Evolutionary conservation across 495 filamentous ascomycete genomes (phyloP).

Genomic region (Pyrenula aspistea): DNA sequence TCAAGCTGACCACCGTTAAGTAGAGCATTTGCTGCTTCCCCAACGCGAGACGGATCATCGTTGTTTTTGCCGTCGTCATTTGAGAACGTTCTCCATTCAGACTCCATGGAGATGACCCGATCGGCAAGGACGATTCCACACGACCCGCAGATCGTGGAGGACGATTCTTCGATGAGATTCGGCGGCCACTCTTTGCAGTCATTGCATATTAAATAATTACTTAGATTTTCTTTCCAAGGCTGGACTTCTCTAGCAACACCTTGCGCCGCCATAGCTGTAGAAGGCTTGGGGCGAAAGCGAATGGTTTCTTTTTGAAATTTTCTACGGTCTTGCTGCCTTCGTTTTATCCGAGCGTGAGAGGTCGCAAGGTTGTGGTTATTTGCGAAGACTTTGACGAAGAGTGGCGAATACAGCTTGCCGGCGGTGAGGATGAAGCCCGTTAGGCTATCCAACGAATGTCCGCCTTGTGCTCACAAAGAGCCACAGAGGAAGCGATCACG

Average conservation of each 20-base stretch:
- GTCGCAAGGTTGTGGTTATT: slow-evolving; percentile 31
- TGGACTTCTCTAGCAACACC: slow-evolving; percentile 26
- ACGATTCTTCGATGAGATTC: slow-evolving; percentile 87
- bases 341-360: slow-evolving; percentile 27
- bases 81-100: slow-evolving; percentile 96
- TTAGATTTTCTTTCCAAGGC: slow-evolving; percentile 66
- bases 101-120: slow-evolving; percentile 85
- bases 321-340: slow-evolving; percentile 17
- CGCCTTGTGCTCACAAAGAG: neutral
- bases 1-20: slow-evolving; percentile 87
- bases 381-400: slow-evolving; percentile 42
- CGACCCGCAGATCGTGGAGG: slow-evolving; percentile 80
- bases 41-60: slow-evolving; percentile 95
- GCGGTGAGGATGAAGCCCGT: slow-evolving; percentile 8
- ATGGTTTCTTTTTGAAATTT: slow-evolving; percentile 3
- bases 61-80: slow-evolving; percentile 90
- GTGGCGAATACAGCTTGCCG: slow-evolving; percentile 56
- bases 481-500: neutral
- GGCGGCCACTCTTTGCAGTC: slow-evolving; percentile 89
- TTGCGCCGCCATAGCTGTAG: slow-evolving; percentile 16
- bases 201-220: slow-evolving; percentile 66
- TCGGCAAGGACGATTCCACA: slow-evolving; percentile 88
- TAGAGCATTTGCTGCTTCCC: slow-evolving; percentile 76
- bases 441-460: neutral
- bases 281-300: slow-evolving; percentile 1